Base-by-base conservation (phyloP, 2,329 filamentous ascomycete genomes). In the Paecilomyces dactylethromorphus region DNA sequence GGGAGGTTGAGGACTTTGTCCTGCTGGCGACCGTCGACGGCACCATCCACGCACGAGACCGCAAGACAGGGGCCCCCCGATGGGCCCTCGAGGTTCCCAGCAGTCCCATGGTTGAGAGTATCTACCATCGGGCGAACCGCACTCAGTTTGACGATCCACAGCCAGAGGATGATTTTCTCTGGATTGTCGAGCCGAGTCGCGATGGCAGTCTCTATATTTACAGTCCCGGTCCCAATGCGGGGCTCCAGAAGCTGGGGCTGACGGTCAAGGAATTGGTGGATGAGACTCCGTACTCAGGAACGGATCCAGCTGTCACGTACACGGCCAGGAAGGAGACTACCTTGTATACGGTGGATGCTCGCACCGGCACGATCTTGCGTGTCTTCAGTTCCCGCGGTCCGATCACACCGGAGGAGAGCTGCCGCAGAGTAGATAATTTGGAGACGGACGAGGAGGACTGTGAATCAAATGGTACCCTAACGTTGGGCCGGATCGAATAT, bases 1-100 rank as follows among this genome's bases (percentile, higher is more conserved):
- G 93, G 93, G 91, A 97, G 89, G 92, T 97, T 80, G 93, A 97
- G 90, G 92, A 97, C 83, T 96, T 97, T 85, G 90, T 97, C 81
- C 91, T 99, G 82, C 83, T 99, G 89, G 93, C 94, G 90, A 97
- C 94, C 85, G 90, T 97, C 86, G 92, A 97, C 83, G 94, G 94
- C 83, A 90, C 91, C 74, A 86, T 97, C 70, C 90, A 96, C 79
- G 92, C 93, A 74, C 87, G 87, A 76, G 91, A 97, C 79, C 86
- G 94, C 69, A 89, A 88, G 73, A 94, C 89, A 56, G 94, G 94
- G 67, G 83, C 87, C 63, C 83, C 89, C 67, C 88, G 87, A 72
- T 97, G 94, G 94, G 88, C 89, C 69, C 83, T 96, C 62, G 86
- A 91, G 74, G 86, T 89, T 61, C 76, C 76, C 51, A 89, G 91